Evolutionary conservation across 2,329 filamentous ascomycete species (phyloP), one percentile per base, ranked within the genome.

Genomic region (Emydomyces testavorans): DNA sequence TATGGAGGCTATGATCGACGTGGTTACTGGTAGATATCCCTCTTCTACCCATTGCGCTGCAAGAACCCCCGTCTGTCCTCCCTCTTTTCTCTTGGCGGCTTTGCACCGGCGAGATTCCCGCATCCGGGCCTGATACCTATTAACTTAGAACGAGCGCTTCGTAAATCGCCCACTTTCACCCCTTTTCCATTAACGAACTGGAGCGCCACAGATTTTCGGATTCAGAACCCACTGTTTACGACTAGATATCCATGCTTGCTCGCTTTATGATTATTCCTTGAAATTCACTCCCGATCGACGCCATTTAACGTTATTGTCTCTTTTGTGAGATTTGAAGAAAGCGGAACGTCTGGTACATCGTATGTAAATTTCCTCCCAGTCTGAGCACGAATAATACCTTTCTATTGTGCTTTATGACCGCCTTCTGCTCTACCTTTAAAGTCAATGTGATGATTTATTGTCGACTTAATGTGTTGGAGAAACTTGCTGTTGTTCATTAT

Each of bases 1-100:
- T 69, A 70, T 55, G 58, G 59, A 50, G 62, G 60, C 18, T 70
- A 71, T 57, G 66, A 69, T 35, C 66, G 66, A 48, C 66, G 64
- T 48, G 61, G 62, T 48, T 70, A 70, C 57, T 71, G 67, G 67
- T 71, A 69, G 57, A 61, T 53, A 54, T 37, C 48, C 42, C 46
- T 54, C 37, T 50, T 48, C 47, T 36, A 51, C 50, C 37, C 48
- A 61, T 61, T 54, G 54, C 62, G 60, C 37, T 63, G 60, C 28
- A 20, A 43, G 21, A 28, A 50, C 6, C 45, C 65, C 60, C 41
- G 32, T 42, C 39, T 24, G 46, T 49, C 31, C 49, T 54, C 24
- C 41, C 23, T 29, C 23, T 35, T 47, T 42, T 48, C 34, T 31
- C 31, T 40, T 51, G 34, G 21, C 23, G 21, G 26, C 44, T 46